These are phyloP conservation scores for Fistulifera pelliculosa DNA, from an alignment of 108 stramenopile species.

Conservation along the genomic window DNA sequence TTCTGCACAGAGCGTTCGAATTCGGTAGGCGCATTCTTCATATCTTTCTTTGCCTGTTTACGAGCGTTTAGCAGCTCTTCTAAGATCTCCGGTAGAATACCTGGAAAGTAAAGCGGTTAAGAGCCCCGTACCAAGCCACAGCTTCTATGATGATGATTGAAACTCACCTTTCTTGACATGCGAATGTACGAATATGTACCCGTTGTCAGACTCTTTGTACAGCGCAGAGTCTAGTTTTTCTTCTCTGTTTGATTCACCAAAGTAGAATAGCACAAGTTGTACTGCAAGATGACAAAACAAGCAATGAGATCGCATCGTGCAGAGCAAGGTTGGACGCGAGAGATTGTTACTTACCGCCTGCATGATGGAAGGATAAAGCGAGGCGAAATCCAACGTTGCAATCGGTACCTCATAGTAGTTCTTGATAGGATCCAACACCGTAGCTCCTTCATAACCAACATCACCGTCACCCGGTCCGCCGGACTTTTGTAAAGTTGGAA, in stretches of 20 bases:
- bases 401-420: slow-evolving; percentile 97
- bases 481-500: slow-evolving; percentile 86
- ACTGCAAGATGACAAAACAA: slow-evolving; percentile 9
- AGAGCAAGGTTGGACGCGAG: neutral
- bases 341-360: slow-evolving; percentile 45
- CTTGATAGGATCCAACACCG: slow-evolving; percentile 97
- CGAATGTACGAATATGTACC: slow-evolving; percentile 89
- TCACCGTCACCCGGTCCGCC: slow-evolving; percentile 45
- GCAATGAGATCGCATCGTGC: neutral
- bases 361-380: slow-evolving; percentile 99
- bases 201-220: slow-evolving; percentile 88
- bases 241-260: slow-evolving; percentile 75
- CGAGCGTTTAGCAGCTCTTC: slow-evolving; percentile 73
- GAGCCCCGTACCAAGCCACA: no score
- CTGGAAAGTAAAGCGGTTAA: slow-evolving; percentile 10
- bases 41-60: slow-evolving; percentile 98
- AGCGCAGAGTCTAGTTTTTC: slow-evolving; percentile 42
- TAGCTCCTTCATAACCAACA: slow-evolving; percentile 95
- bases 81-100: slow-evolving; percentile 95
- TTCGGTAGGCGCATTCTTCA: slow-evolving; percentile 96
- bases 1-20: slow-evolving; percentile 99
- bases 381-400: slow-evolving; percentile 99
- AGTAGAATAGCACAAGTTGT: slow-evolving; percentile 98
- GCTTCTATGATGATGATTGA: no score
- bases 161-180: slow-evolving; percentile 56